These are phyloP conservation scores for Pythium sukuiense DNA, from an alignment of 352 stramenopile species.

Conservation along the genomic window DNA sequence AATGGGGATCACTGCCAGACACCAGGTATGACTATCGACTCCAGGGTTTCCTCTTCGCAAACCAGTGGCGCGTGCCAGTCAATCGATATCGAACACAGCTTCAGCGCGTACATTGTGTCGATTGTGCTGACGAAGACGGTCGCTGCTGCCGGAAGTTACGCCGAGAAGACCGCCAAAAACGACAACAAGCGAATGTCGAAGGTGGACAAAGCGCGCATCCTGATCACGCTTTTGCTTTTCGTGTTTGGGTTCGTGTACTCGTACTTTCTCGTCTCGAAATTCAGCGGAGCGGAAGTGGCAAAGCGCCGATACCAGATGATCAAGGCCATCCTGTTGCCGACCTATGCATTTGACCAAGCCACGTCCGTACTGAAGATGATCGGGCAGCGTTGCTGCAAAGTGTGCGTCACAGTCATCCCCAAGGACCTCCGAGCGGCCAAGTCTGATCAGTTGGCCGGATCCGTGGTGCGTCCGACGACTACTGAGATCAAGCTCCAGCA, in stretches of 20 bases:
- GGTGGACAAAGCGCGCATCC: background rate
- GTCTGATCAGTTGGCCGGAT: background rate
- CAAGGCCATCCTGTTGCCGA: background rate
- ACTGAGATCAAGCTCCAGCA: background rate
- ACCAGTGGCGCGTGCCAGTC: background rate
- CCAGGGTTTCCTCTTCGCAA: background rate
- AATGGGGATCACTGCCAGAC: background rate
- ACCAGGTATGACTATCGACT: background rate
- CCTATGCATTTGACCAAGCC: background rate
- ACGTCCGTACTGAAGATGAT: background rate
- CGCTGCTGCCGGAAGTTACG: background rate
- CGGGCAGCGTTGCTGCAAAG: background rate
- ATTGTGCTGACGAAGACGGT: background rate
- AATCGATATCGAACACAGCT: background rate
- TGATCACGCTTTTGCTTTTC: background rate
- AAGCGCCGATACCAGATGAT: background rate
- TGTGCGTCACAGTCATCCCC: background rate
- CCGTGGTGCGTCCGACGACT: background rate
- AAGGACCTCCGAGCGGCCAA: background rate
- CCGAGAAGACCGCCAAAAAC: background rate
- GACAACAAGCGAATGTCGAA: background rate
- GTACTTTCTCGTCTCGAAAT: background rate
- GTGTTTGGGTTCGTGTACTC: background rate
- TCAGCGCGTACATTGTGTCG: background rate
- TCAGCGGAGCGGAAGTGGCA: background rate